Evolutionary conservation across 1,139 yeast species (phyloP).

Genomic region (Saccharomyces hybrid): DNA sequence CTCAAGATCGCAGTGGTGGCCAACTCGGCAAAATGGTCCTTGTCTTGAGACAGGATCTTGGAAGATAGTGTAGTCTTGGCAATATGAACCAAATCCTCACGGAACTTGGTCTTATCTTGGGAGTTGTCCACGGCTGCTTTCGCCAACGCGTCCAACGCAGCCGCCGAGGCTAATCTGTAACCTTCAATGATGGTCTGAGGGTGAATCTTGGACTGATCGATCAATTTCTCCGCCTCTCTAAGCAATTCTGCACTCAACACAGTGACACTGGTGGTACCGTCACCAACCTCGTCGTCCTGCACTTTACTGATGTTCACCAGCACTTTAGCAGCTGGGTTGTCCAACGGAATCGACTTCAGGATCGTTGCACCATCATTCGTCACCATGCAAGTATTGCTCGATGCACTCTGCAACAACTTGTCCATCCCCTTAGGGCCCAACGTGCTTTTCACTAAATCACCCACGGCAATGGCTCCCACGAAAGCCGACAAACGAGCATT

Average conservation of each 20-base stretch:
- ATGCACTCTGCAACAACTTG: constrained; percentile 80
- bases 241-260: constrained; percentile 85
- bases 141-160: constrained; percentile 76
- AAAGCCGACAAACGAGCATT: constrained; percentile 95
- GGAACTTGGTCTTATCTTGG: constrained; percentile 52
- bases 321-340: constrained; percentile 97
- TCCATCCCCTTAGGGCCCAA: constrained; percentile 99
- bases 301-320: constrained; percentile 92
- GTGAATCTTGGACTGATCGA: constrained; percentile 82
- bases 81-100: constrained; percentile 71
- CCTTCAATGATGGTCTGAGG: constrained; percentile 98
- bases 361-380: constrained; percentile 99
- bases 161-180: constrained; percentile 75
- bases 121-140: constrained; percentile 73
- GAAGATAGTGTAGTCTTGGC: constrained; percentile 92
- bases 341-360: constrained; percentile 85
- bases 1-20: constrained; percentile 94
- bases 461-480: constrained; percentile 98
- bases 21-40: constrained; percentile 74
- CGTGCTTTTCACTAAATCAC: constrained; percentile 91
- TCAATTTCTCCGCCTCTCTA: constrained; percentile 89
- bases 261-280: constrained; percentile 98
- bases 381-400: constrained; percentile 68
- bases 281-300: constrained; percentile 98
- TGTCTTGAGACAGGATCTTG: constrained; percentile 90